These are phyloP conservation scores for Clavispora carvajalis DNA, from an alignment of 805 yeast genomes.

Conservation along the genomic window DNA sequence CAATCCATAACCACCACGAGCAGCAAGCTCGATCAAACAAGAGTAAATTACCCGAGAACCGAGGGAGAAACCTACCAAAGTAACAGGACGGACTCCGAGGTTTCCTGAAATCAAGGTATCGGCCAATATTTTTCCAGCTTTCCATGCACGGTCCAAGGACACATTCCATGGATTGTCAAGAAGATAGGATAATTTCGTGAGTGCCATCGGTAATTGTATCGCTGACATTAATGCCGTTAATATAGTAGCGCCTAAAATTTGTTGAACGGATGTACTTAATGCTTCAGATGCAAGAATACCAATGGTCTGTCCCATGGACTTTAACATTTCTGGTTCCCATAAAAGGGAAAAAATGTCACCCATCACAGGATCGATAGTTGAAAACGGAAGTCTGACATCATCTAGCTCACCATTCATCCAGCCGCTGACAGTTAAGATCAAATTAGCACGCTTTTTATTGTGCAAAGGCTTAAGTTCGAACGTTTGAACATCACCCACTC, in stretches of 20 bases:
- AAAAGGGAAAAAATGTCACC: constrained; percentile 88
- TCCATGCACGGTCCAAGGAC: constrained; percentile 94
- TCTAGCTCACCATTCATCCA: constrained; percentile 96
- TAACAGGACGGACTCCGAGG: constrained; percentile 87
- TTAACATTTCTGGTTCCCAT: constrained; percentile 98
- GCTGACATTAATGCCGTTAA: constrained; percentile 89
- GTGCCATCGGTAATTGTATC: constrained; percentile 84
- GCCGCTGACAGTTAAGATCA: constrained; percentile 87
- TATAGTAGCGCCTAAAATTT: constrained; percentile 86
- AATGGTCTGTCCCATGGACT: constrained; percentile 94
- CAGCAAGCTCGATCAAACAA: constrained; percentile 80
- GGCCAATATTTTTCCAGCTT: constrained; percentile 86
- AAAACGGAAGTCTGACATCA: constrained; percentile 93
- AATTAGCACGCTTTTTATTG: constrained; percentile 81
- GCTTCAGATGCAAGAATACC: constrained; percentile 91
- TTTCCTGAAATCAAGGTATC: constrained; percentile 85
- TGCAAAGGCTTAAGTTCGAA: constrained; percentile 92
- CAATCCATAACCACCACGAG: constrained; percentile 79
- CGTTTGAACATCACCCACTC: constrained; percentile 89
- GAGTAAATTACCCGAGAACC: constrained; percentile 92
- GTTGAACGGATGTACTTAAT: constrained; percentile 88
- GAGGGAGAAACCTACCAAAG: constrained; percentile 86
- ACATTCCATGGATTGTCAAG: constrained; percentile 98
- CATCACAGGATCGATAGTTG: constrained; percentile 96
- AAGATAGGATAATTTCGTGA: constrained; percentile 81